Base-by-base conservation (phyloP, 495 filamentous ascomycete species). In the Penicillium dipodomyicola region DNA sequence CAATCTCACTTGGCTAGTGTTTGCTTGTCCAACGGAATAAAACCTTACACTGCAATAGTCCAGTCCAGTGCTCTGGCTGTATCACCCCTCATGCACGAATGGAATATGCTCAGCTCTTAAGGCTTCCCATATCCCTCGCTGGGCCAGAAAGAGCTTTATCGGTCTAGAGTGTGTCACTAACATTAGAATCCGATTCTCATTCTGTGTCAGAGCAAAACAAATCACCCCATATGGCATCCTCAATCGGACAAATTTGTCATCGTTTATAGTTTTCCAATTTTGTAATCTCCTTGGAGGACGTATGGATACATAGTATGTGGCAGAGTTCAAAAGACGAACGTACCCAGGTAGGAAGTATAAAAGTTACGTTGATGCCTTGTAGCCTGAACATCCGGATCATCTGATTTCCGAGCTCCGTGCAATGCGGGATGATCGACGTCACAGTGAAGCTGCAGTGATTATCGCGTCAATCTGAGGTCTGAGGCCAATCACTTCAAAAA, bases 361-460 rank as follows among this genome's bases (percentile, higher is more conserved):
- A 39, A 39, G n/a, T 17, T n/a, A 17, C n/a, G 35, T 39, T 53
- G 27, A 9, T 60, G 62, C 62, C 63, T 65, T 59, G 30, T 32
- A 1, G 63, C 60, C 63, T 65, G 54, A 65, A 39, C 0, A n/a
- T 4, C 4, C 58, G 64, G 64, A 65, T 57, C 44, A 64, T 58
- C 32, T 17, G 29, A 42, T 4, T 14, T 43, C 65, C 63, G 60
- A 63, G 20, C 20, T 46, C 48, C 60, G 39, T 23, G 45, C 35
- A 52, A 62, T 65, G 64, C 66, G 64, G 66, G 64, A 65, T 69
- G 66, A 69, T 69, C 66, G 66, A 69, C 66, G 66, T 69, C 63
- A 68, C 65, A 17, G 49, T 29, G 29, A 60, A 59, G 39, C 30
- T 25, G 54, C 33, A 48, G 42, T 40, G 39, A 29, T 49, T 35